Evolutionary conservation across 2,329 filamentous ascomycete species (phyloP).

Genomic region (Colletotrichum tabaci): DNA sequence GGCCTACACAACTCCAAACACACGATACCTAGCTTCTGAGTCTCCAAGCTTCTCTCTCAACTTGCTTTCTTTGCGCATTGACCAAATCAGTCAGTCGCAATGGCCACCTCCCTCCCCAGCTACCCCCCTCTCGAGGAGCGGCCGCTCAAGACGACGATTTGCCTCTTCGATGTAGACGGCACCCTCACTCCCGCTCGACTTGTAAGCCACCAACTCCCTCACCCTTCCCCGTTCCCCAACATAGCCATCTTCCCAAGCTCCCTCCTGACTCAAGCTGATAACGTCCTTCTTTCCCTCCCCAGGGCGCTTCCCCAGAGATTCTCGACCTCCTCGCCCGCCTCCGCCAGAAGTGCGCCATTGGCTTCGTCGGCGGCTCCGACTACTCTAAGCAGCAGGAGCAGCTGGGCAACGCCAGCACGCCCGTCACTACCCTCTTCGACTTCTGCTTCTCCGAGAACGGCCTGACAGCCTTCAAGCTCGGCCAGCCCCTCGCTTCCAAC

Average conservation of each 20-base stretch:
- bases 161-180: slow-evolving; percentile 96
- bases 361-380: slow-evolving; percentile 94
- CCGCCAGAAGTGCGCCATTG: slow-evolving; percentile 89
- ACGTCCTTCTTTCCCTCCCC: slow-evolving; percentile 31
- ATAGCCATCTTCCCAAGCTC: neutral
- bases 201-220: slow-evolving; percentile 62
- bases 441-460: slow-evolving; percentile 99
- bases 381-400: slow-evolving; percentile 96
- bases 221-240: neutral
- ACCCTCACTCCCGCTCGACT: slow-evolving; percentile 88
- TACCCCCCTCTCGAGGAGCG: slow-evolving; percentile 87
- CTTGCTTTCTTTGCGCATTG: neutral
- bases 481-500: slow-evolving; percentile 80
- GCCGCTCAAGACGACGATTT: slow-evolving; percentile 92
- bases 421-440: slow-evolving; percentile 92
- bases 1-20: neutral
- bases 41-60: neutral
- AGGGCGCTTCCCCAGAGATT: slow-evolving; percentile 85
- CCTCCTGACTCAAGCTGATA: slow-evolving; percentile 35
- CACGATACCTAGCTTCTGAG: neutral
- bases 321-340: slow-evolving; percentile 83
- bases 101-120: slow-evolving; percentile 49
- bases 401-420: slow-evolving; percentile 75
- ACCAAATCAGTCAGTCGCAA: slow-evolving; percentile 23
- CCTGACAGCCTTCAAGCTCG: slow-evolving; percentile 89